Evolutionary conservation across 2,329 filamentous ascomycete species (phyloP).

Genomic region (Trichoderma gracile): DNA sequence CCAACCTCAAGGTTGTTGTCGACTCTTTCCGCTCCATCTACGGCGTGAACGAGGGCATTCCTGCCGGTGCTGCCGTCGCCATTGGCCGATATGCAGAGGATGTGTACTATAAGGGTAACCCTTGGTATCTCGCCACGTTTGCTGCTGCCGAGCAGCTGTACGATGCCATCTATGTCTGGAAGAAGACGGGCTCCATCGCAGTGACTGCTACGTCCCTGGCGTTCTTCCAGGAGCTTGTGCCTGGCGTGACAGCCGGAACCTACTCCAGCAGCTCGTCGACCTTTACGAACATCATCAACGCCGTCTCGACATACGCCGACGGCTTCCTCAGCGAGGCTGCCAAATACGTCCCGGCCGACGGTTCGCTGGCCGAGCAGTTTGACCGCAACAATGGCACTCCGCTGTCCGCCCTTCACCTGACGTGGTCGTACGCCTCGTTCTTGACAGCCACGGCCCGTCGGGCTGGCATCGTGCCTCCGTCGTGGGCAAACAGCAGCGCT

Average conservation of each 20-base stretch:
- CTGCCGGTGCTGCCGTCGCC: slow-evolving; percentile 59
- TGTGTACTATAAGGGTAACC: slow-evolving; percentile 74
- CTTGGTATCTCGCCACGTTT: slow-evolving; percentile 76
- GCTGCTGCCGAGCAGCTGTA: slow-evolving; percentile 81
- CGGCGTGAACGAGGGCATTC: slow-evolving; percentile 65
- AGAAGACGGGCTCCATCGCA: slow-evolving; percentile 60
- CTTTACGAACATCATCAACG: slow-evolving; percentile 58
- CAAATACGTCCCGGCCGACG: slow-evolving; percentile 61
- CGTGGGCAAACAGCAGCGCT: slow-evolving; percentile 54
- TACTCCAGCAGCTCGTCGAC: slow-evolving; percentile 52
- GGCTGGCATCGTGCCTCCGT: slow-evolving; percentile 54
- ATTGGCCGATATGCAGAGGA: slow-evolving; percentile 73
- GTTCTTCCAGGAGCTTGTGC: slow-evolving; percentile 70
- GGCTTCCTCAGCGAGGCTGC: slow-evolving; percentile 63
- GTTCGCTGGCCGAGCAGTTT: slow-evolving; percentile 69
- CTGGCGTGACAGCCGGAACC: slow-evolving; percentile 60
- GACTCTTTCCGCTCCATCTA: slow-evolving; percentile 75
- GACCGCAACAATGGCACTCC: slow-evolving; percentile 54
- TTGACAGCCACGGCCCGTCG: slow-evolving; percentile 62
- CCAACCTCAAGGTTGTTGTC: slow-evolving; percentile 74
- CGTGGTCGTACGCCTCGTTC: slow-evolving; percentile 73
- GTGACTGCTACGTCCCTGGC: slow-evolving; percentile 64
- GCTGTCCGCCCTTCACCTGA: slow-evolving; percentile 66
- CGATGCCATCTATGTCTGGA: slow-evolving; percentile 72
- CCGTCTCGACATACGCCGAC: slow-evolving; percentile 60